Conservation (phyloP, 306 rosid species). For the Vicia faba region DNA sequence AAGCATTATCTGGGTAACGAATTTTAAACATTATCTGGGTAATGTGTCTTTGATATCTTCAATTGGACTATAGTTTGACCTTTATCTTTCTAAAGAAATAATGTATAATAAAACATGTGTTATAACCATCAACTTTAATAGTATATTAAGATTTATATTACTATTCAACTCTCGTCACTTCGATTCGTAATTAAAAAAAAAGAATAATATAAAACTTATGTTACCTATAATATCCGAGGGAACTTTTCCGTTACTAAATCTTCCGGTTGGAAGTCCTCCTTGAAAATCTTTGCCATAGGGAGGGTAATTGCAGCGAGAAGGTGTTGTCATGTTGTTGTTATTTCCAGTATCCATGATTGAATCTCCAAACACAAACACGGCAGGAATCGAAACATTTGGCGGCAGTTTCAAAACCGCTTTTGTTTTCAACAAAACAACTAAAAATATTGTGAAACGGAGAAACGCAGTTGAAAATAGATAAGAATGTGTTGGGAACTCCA, state of each 20-base stretch:
- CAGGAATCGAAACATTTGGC: conserved; percentile 50
- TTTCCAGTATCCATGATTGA: conserved; percentile 79
- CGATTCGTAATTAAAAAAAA: no score
- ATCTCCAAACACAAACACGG: conserved; percentile 66
- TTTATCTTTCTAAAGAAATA: no score
- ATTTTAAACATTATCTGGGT: no score
- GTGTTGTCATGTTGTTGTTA: conserved; percentile 51
- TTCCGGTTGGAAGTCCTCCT: conserved; percentile 40
- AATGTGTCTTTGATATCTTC: no score
- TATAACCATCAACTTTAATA: no score
- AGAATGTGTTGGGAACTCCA: background rate
- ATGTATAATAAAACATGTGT: no score
- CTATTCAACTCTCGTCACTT: no score
- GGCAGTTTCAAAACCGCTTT: conserved; percentile 43
- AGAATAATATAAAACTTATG: no score
- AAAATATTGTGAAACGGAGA: background rate
- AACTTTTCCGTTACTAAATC: conserved; percentile 49
- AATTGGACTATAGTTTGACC: no score
- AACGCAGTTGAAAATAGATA: background rate
- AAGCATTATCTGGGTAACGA: no score
- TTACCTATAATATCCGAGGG: conserved; percentile 43
- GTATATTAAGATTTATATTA: no score
- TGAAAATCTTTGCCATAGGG: conserved; percentile 47
- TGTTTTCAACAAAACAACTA: conserved; percentile 15
- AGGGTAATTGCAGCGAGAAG: conserved; percentile 32